Evolutionary conservation across 768 basidiomycete genomes (phyloP).

Genomic region (Tylopilus felleus): DNA sequence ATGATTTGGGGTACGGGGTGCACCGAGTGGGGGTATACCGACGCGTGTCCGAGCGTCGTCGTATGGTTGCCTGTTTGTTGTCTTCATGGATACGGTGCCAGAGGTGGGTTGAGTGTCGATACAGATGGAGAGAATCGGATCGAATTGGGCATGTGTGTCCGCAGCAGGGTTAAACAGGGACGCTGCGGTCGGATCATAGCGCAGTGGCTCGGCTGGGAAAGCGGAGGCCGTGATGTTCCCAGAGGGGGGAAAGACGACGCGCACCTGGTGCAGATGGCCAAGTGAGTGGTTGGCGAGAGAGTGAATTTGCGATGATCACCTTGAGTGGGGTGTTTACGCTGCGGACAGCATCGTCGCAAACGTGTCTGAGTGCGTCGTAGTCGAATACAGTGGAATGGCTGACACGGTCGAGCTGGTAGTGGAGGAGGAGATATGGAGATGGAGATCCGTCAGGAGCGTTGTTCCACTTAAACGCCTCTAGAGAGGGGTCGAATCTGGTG

Average conservation of each 20-base stretch:
- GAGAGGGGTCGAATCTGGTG: constrained; percentile 53
- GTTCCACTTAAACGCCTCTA: constrained; percentile 55
- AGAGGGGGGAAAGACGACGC: constrained; percentile 44
- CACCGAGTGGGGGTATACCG: constrained; percentile 37
- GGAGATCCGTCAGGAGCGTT: constrained; percentile 46
- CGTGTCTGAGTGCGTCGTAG: constrained; percentile 36
- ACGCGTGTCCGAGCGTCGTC: constrained; percentile 59
- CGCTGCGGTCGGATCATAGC: constrained; percentile 38
- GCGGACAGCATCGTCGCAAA: constrained; percentile 47
- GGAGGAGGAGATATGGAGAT: constrained; percentile 60
- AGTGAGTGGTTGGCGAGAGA: background rate
- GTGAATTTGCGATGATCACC: constrained; percentile 8
- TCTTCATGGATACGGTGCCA: constrained; percentile 60
- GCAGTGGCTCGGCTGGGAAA: constrained; percentile 31
- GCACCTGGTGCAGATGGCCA: constrained; percentile 39
- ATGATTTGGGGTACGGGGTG: constrained; percentile 10
- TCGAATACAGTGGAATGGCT: constrained; percentile 51
- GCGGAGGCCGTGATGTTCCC: constrained; percentile 38
- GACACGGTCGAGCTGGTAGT: constrained; percentile 60
- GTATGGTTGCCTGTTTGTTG: constrained; percentile 60
- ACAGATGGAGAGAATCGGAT: constrained; percentile 43
- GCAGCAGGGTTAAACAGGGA: constrained; percentile 35
- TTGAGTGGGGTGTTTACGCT: constrained; percentile 19
- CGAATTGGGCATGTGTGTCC: constrained; percentile 26
- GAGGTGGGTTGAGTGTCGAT: constrained; percentile 56